These are phyloP conservation scores for Talaromyces sp. DNA, from an alignment of 2,329 filamentous ascomycete genomes.

Conservation along the genomic window DNA sequence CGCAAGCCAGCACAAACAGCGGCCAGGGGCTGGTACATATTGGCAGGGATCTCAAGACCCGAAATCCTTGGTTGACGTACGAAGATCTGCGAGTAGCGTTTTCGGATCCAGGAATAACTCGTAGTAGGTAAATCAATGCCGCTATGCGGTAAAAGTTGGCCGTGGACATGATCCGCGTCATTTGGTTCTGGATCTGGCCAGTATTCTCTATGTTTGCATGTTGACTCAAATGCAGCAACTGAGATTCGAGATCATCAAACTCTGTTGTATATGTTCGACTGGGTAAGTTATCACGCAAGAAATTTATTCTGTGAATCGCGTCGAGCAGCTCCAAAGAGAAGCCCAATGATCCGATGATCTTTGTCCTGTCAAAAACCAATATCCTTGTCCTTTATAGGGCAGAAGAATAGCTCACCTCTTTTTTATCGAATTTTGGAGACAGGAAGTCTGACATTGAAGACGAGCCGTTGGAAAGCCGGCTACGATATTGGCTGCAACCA, in stretches of 20 bases:
- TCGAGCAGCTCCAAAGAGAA: slow-evolving; percentile 8
- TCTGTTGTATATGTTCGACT: background rate
- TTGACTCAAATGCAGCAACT: background rate
- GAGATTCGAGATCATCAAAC: background rate
- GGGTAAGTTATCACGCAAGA: background rate
- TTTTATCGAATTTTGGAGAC: background rate
- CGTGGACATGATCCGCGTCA: background rate
- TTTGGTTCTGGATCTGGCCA: background rate
- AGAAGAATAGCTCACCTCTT: background rate
- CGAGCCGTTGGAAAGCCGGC: background rate
- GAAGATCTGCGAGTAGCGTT: background rate
- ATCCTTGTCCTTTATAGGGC: too few relatives aligned
- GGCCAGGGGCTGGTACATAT: slow-evolving; percentile 16
- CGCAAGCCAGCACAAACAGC: slow-evolving; percentile 11
- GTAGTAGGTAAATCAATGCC: slow-evolving; percentile 1
- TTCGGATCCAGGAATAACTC: background rate
- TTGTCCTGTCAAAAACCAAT: background rate
- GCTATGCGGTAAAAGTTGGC: slow-evolving; percentile 1
- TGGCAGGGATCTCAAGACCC: background rate
- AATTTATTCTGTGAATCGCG: slow-evolving; percentile 7
- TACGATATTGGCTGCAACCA: slow-evolving; percentile 1
- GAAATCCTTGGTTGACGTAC: slow-evolving; percentile 4
- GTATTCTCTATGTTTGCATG: background rate
- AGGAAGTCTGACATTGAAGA: background rate
- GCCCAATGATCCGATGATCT: slow-evolving; percentile 8